These are phyloP conservation scores for Penicillium sumatraense DNA, from an alignment of 2,329 filamentous ascomycete genomes.

Conservation along the genomic window DNA sequence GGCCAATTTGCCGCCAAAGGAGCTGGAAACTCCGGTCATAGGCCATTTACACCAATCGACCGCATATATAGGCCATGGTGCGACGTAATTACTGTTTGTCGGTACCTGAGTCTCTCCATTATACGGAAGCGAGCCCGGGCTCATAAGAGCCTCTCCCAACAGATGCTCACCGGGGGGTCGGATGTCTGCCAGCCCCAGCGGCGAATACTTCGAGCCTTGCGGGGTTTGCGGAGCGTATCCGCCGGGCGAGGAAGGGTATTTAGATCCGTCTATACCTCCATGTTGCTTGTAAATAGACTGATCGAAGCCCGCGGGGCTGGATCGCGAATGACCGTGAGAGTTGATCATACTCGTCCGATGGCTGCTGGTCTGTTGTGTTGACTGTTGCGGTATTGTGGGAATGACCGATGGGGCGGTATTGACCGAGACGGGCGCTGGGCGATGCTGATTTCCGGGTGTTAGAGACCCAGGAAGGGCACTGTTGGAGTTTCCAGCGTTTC, in stretches of 20 bases:
- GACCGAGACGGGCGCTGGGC: conserved; percentile 57
- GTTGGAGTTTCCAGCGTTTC: conserved; percentile 43
- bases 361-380: conserved; percentile 55
- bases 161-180: conserved; percentile 82
- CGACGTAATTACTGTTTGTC: conserved; percentile 87
- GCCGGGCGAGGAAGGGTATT: conserved; percentile 60
- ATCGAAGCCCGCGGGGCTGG: conserved; percentile 72
- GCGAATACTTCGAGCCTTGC: conserved; percentile 74
- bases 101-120: conserved; percentile 69
- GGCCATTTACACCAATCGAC: conserved; percentile 99
- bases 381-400: conserved; percentile 58
- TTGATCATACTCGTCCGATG: conserved; percentile 67
- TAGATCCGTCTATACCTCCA: conserved; percentile 66
- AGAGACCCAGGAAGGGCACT: conserved; percentile 62
- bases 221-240: conserved; percentile 59
- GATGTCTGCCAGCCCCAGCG: conserved; percentile 89
- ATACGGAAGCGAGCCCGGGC: conserved; percentile 62
- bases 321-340: conserved; percentile 80
- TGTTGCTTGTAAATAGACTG: conserved; percentile 66
- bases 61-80: conserved; percentile 93
- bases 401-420: conserved; percentile 63
- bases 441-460: conserved; percentile 58
- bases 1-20: conserved; percentile 86
- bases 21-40: conserved; percentile 63
- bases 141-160: conserved; percentile 72